These are phyloP conservation scores for Tulasnella sp. DNA, from an alignment of 768 basidiomycete species.

Conservation along the genomic window DNA sequence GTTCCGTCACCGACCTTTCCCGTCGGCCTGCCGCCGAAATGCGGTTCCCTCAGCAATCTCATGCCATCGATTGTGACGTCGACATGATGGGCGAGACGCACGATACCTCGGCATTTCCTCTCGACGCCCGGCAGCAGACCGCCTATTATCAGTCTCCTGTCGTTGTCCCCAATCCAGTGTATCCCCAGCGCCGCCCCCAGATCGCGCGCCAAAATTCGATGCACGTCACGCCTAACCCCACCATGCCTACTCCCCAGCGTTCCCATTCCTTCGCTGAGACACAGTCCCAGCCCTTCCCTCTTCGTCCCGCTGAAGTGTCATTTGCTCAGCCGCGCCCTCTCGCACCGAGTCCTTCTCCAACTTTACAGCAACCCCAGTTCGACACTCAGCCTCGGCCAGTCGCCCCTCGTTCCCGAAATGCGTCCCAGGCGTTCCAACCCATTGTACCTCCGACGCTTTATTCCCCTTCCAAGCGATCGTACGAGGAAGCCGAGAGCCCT, in stretches of 20 bases:
- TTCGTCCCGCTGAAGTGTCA: background rate
- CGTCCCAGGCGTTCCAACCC: background rate
- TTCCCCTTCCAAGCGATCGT: constrained; percentile 3
- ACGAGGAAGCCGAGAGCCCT: background rate
- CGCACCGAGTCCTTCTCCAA: constrained; percentile 1
- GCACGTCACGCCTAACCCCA: background rate
- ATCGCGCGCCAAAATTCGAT: background rate
- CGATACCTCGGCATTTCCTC: background rate
- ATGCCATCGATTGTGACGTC: background rate
- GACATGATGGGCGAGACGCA: background rate
- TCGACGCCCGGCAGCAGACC: background rate
- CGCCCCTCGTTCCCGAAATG: background rate
- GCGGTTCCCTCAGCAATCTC: background rate
- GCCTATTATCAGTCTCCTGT: background rate
- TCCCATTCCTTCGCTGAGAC: constrained; percentile 1
- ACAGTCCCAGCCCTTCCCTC: background rate
- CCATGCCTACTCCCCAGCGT: constrained; percentile 3
- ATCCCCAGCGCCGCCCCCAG: constrained; percentile 1
- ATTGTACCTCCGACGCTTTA: background rate
- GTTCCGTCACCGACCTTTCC: background rate
- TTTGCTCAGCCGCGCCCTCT: background rate
- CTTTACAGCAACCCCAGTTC: background rate
- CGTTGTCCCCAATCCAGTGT: constrained; percentile 1
- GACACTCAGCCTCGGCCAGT: background rate
- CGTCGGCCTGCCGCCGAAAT: background rate